Evolutionary conservation across 345 rosid genomes (phyloP).

Genomic region (Citrus reticulata): DNA sequence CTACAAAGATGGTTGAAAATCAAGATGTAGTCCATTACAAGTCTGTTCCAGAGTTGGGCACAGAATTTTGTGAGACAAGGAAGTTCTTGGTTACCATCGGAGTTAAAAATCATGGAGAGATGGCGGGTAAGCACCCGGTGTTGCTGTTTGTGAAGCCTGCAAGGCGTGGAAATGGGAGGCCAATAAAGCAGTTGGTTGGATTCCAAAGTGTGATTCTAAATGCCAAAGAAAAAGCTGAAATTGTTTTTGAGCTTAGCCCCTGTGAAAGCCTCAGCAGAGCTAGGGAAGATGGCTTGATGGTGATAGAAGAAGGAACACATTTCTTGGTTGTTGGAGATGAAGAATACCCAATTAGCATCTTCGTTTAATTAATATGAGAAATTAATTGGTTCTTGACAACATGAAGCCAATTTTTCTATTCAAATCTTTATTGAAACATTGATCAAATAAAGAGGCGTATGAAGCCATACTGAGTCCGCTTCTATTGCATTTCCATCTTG

Average conservation of each 20-base stretch:
- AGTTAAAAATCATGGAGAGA: constrained; percentile 57
- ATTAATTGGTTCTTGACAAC: background rate
- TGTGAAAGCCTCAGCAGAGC: constrained; percentile 72
- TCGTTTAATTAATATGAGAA: constrained; percentile 35
- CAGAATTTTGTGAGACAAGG: constrained; percentile 36
- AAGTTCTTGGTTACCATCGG: constrained; percentile 40
- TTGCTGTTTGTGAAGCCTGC: constrained; percentile 55
- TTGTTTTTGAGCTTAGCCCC: constrained; percentile 49
- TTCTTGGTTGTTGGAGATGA: constrained; percentile 68
- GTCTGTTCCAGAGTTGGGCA: constrained; percentile 49
- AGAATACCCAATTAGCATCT: constrained; percentile 47
- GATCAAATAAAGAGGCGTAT: no score
- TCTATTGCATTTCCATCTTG: no score
- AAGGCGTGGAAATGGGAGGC: constrained; percentile 46
- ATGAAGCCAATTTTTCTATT: background rate
- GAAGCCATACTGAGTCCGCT: no score
- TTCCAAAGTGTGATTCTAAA: constrained; percentile 62
- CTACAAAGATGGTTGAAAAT: background rate
- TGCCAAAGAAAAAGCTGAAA: constrained; percentile 48
- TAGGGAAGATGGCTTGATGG: constrained; percentile 61
- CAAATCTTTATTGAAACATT: no score
- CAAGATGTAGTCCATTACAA: constrained; percentile 18
- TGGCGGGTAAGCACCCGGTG: constrained; percentile 71
- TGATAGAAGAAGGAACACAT: constrained; percentile 64
- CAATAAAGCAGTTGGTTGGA: constrained; percentile 61